Base-by-base conservation (phyloP, 306 rosid genomes). In the Quercus alba region DNA sequence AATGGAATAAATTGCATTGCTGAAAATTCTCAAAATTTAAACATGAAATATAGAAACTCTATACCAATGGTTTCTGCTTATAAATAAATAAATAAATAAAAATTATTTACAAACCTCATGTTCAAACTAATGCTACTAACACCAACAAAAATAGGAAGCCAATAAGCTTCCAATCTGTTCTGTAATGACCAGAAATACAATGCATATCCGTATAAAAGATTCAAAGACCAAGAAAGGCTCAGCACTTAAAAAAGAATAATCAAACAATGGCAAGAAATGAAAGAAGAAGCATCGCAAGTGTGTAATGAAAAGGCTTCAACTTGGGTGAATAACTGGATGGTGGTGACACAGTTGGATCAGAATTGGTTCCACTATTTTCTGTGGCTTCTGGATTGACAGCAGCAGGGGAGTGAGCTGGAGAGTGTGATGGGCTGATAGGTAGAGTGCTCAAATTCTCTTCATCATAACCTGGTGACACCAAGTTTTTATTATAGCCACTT, bases 401-500 rank as follows among this genome's bases (percentile, higher is more conserved):
- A 41, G 46, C 46, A 41, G 97, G 87, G 64, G 94, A 63, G 66
- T 74, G 38, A 1, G 85, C 80, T 0, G 93, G 85, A 35, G 93
- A 41, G 25, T 66, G 25, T 0, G 93, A 66, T 52, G 84, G 84
- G 26, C 57, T 83, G 81, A 70, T 8, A 3, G 91, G 75, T 61
- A 82, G 82, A 31, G 89, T 79, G 52, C 54, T 74, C 1, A 89
- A 77, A 70, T 72, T 72, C 62, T 81, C 80, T 4, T 84, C 82
- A 10, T 74, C 84, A 62, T 86, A 90, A 76, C 98, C 98, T 94
- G 89, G 57, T 25, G 63, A 59, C 10, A 84, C 26, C 55, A 81
- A 78, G 68, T 52, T 38, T 38, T 56, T 77, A 62, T 72, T 21
- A 31, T 66, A 79, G 61, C 61, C 57, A 83, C 56, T 17, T 75